phyloP scores from a whole-genome alignment of 2,329 filamentous ascomycete genomes.

The Coniochaeta prunicola region DNA sequence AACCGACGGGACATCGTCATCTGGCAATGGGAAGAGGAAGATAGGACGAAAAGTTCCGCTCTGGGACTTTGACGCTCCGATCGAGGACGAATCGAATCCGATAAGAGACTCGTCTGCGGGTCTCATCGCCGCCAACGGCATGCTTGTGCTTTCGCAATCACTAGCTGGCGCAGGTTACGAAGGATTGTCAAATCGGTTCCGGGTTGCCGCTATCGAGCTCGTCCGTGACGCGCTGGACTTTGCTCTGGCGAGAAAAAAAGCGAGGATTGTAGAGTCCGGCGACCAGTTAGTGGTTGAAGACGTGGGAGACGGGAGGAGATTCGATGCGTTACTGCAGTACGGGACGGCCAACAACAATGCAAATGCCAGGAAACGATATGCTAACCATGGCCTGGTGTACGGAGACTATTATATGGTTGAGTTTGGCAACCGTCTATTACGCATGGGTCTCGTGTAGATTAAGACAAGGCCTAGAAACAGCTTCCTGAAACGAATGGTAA shows the following conservation, averaged over 20 bases:
- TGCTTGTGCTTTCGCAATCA: constrained; percentile 16
- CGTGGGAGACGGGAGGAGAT: not conserved
- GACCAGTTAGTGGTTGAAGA: not conserved
- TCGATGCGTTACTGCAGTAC: constrained; percentile 14
- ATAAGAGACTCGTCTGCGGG: constrained; percentile 26
- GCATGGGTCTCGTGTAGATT: constrained; percentile 18
- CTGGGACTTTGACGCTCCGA: constrained; percentile 35
- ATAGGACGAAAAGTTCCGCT: constrained; percentile 18
- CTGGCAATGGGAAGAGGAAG: not conserved
- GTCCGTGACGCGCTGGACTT: constrained; percentile 12
- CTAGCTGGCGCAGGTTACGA: constrained; percentile 6
- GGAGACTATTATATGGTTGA: constrained; percentile 40
- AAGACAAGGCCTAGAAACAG: too few species aligned
- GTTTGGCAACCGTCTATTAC: constrained; percentile 30
- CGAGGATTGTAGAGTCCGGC: constrained; percentile 4
- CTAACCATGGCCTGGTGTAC: constrained; percentile 36
- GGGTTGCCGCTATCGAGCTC: constrained; percentile 7
- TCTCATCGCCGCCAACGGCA: constrained; percentile 19
- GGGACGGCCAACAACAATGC: constrained; percentile 27
- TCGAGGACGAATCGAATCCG: constrained; percentile 12
- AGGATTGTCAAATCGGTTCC: constrained; percentile 4
- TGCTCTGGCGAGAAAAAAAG: constrained; percentile 17
- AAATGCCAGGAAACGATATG: constrained; percentile 15
- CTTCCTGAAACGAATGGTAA: too few species aligned
- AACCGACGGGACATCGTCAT: not conserved